Percentiles rank a stretch among this genome's conserved stretches.
Evolutionary conservation across 202 grass and related monocot genomes (phyloP).

Genomic region (Zoysia matrella): DNA sequence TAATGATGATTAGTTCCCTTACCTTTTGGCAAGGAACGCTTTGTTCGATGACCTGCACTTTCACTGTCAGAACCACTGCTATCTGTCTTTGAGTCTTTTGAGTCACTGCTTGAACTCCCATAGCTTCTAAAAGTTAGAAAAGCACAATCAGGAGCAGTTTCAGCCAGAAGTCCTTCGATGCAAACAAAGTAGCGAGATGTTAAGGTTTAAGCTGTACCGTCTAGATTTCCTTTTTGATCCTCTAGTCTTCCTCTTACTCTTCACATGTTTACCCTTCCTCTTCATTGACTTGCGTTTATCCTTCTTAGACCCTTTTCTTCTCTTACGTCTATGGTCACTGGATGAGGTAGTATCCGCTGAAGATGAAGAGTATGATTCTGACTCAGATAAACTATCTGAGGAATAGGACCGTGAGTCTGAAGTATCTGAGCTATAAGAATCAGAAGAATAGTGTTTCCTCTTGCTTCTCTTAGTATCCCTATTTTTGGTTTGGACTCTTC

Average conservation of each 20-base stretch:
- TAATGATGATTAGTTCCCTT: conserved; percentile 7
- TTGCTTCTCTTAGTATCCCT: conserved; percentile 52
- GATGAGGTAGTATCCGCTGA: conserved; percentile 74
- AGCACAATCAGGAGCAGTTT: conserved; percentile 26
- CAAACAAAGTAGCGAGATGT: conserved; percentile 25
- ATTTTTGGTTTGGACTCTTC: conserved; percentile 46
- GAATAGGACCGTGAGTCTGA: conserved; percentile 70
- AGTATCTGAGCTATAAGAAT: conserved; percentile 77
- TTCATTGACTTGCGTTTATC: conserved; percentile 57
- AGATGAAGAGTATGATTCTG: conserved; percentile 69
- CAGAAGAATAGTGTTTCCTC: conserved; percentile 73
- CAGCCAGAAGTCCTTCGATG: conserved; percentile 27
- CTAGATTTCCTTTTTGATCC: conserved; percentile 55
- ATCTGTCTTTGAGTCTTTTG: conserved; percentile 51
- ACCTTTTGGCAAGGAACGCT: conserved; percentile 40
- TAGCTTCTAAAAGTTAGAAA: conserved; percentile 50
- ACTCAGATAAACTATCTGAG: conserved; percentile 62
- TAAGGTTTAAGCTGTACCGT: conserved; percentile 45
- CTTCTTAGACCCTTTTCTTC: conserved; percentile 72
- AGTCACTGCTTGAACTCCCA: conserved; percentile 59
- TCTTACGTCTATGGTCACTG: conserved; percentile 71
- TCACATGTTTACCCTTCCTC: conserved; percentile 55
- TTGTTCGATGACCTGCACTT: conserved; percentile 34
- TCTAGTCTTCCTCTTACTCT: conserved; percentile 60
- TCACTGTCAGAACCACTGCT: conserved; percentile 56